A percentile compares a stretch with the other conserved stretches of the same genome.
These are phyloP conservation scores for Scedosporium boydii DNA, from an alignment of 2,329 filamentous ascomycete genomes.

Conservation along the genomic window DNA sequence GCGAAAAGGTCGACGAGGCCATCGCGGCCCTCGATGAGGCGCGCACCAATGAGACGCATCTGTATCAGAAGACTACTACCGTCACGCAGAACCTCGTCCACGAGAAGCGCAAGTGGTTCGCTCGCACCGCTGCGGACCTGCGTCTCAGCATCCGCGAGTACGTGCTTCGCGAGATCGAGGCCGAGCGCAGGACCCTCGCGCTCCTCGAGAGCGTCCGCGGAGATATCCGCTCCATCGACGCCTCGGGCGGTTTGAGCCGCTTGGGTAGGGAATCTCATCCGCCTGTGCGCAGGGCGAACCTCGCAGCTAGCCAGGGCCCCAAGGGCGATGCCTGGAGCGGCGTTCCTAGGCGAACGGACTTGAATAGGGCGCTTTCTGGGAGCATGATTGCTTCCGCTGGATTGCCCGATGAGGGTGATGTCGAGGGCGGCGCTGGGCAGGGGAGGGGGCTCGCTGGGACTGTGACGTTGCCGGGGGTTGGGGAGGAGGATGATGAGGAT, in stretches of 20 bases:
- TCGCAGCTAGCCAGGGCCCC: conserved; percentile 85
- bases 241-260: conserved; percentile 79
- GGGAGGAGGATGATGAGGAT: conserved; percentile 85
- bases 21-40: conserved; percentile 85
- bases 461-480: conserved; percentile 46
- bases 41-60: conserved; percentile 66
- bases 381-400: conserved; percentile 59
- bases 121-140: conserved; percentile 75
- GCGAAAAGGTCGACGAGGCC: conserved; percentile 97
- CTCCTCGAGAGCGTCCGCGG: conserved; percentile 89
- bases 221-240: conserved; percentile 87
- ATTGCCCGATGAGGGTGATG: conserved; percentile 51
- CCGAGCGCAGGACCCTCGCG: conserved; percentile 82
- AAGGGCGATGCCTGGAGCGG: conserved; percentile 99
- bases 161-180: conserved; percentile 88
- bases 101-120: conserved; percentile 87
- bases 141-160: conserved; percentile 81
- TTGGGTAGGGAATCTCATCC: conserved; percentile 86
- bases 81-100: conserved; percentile 83
- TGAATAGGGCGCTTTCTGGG: conserved; percentile 65
- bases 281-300: conserved; percentile 57
- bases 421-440: conserved; percentile 31
- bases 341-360: conserved; percentile 73
- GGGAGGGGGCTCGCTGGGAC: conserved; percentile 31
- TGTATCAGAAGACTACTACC: conserved; percentile 76